phyloP scores from a whole-genome alignment of 331 rosid species.

The Dryas integrifolia region DNA sequence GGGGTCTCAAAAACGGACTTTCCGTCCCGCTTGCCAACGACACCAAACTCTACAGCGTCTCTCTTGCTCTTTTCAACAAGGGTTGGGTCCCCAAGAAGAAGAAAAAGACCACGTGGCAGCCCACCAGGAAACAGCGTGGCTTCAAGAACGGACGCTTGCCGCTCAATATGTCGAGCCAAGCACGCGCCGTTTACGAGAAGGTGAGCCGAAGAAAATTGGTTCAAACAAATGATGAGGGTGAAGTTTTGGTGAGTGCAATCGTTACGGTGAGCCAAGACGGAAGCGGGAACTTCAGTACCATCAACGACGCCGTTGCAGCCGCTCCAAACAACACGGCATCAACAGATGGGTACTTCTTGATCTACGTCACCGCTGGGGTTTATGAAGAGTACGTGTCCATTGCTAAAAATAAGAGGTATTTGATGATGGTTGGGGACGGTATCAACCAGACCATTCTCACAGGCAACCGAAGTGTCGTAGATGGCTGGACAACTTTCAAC shows the following conservation, averaged over 20 bases:
- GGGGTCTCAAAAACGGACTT: constrained; percentile 56
- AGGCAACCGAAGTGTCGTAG: constrained; percentile 63
- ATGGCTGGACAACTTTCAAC: constrained; percentile 76
- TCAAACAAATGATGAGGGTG: constrained; percentile 17
- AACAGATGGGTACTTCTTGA: constrained; percentile 58
- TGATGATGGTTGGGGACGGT: constrained; percentile 81
- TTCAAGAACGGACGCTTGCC: constrained; percentile 65
- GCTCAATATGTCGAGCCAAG: constrained; percentile 55
- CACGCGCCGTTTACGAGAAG: constrained; percentile 55
- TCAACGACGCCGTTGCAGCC: constrained; percentile 72
- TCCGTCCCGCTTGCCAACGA: constrained; percentile 54
- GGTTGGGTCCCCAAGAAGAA: constrained; percentile 65
- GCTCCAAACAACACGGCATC: constrained; percentile 70
- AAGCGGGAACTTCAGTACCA: constrained; percentile 67
- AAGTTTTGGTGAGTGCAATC: constrained; percentile 50
- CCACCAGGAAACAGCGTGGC: constrained; percentile 32
- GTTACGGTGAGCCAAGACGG: constrained; percentile 75
- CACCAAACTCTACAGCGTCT: constrained; percentile 74
- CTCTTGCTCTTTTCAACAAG: constrained; percentile 61
- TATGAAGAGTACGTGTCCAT: constrained; percentile 61
- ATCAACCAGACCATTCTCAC: constrained; percentile 68
- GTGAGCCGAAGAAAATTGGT: constrained; percentile 60
- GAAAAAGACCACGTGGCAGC: constrained; percentile 24
- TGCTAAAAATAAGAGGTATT: constrained; percentile 52
- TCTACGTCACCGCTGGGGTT: constrained; percentile 67